Evolutionary conservation across 2,329 filamentous ascomycete genomes (phyloP).

Genomic region (Xylariaceae sp.): DNA sequence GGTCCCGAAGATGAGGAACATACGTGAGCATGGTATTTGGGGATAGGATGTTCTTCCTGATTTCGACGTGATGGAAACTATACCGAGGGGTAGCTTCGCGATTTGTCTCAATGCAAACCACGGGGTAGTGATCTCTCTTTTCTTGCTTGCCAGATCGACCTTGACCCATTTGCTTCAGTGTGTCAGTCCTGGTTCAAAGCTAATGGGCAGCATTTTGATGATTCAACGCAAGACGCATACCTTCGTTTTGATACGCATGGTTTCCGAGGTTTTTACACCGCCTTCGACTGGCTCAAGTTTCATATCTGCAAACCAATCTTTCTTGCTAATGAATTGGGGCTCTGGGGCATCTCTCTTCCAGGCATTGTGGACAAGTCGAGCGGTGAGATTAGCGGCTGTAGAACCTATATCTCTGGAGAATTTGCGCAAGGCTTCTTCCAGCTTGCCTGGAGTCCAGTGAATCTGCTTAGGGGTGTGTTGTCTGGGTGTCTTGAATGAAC

Average conservation of each 20-base stretch:
- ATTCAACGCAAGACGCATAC: constrained; percentile 24
- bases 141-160: constrained; percentile 38
- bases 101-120: constrained; percentile 45
- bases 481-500: constrained; percentile 24
- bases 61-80: constrained; percentile 56
- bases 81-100: constrained; percentile 53
- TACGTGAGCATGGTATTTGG: constrained; percentile 58
- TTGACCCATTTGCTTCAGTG: constrained; percentile 35
- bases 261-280: constrained; percentile 28
- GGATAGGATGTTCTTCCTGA: constrained; percentile 55
- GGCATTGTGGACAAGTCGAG: constrained; percentile 41
- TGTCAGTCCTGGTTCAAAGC: background rate
- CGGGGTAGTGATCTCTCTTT: constrained; percentile 37
- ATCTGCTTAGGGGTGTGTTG: constrained; percentile 28
- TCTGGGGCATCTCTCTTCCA: constrained; percentile 35
- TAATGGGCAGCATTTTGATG: background rate
- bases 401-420: constrained; percentile 41
- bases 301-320: constrained; percentile 46
- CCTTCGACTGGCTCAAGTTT: constrained; percentile 29
- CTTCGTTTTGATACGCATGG: constrained; percentile 49
- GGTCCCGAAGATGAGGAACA: constrained; percentile 54
- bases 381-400: constrained; percentile 39
- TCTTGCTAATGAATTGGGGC: constrained; percentile 35
- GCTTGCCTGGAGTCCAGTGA: constrained; percentile 40
- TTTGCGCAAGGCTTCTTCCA: constrained; percentile 36